These are phyloP conservation scores for Seiridium cupressi DNA, from an alignment of 2,329 filamentous ascomycete genomes.

Conservation along the genomic window DNA sequence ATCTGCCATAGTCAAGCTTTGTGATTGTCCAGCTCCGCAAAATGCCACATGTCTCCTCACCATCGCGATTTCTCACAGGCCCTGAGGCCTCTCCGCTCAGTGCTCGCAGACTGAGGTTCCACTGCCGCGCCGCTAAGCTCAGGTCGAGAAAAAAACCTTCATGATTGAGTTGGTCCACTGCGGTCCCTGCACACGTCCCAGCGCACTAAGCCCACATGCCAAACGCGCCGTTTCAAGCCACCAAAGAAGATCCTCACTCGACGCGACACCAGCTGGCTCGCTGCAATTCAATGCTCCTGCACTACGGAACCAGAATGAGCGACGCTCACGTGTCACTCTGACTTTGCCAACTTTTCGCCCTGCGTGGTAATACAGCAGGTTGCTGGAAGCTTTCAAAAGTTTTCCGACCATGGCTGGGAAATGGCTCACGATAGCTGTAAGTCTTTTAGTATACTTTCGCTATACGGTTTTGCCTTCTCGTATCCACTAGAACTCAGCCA, in stretches of 20 bases:
- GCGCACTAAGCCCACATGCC: not conserved
- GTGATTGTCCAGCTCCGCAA: not conserved
- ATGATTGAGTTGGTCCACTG: not conserved
- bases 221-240: slow-evolving; percentile 6
- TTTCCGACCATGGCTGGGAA: too few species aligned
- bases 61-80: not conserved
- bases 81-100: not conserved
- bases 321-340: too few species aligned
- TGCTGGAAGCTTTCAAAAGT: too few species aligned
- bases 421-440: too few species aligned
- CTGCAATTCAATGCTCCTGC: too few species aligned
- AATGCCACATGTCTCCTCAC: not conserved
- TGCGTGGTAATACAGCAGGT: too few species aligned
- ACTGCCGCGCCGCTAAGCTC: not conserved
- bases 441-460: too few species aligned
- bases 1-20: not conserved
- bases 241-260: slow-evolving; percentile 6
- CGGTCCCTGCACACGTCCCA: not conserved
- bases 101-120: not conserved
- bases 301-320: too few species aligned
- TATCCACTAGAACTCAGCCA: too few species aligned
- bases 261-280: not conserved
- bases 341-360: too few species aligned
- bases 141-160: not conserved
- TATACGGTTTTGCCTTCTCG: too few species aligned